Base-by-base conservation (phyloP, 164 flowering plant genomes). In the Chloranthus sessilifolius region DNA sequence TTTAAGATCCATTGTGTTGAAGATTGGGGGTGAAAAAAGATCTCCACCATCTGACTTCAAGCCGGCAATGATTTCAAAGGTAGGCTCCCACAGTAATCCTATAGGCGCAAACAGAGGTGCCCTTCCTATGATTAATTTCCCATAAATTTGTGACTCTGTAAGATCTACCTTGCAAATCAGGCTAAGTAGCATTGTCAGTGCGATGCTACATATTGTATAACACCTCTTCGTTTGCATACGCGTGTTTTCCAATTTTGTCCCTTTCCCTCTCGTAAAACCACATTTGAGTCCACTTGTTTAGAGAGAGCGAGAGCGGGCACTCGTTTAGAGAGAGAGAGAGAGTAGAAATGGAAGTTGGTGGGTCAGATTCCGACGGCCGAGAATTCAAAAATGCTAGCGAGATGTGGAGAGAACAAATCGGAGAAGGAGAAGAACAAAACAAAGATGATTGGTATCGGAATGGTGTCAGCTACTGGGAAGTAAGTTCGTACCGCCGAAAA, bases 401-500 rank as follows among this genome's bases (percentile, higher is more conserved):
- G 65, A 83, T 91, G 95, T 91, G 98, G 96, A 71, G 71, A 43
- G 85, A 83, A 47, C 71, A 81, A 43, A 61, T 81, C 43, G 94
- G 94, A 11, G 76, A 71, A 9, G 53, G 22, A 39, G 79, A 60
- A 28, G 78, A 80, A 25, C 27, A 40, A 3, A 50, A 54, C 11
- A 80, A 70, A 59, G 56, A 59, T 6, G 74, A 81, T 5, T 91
- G 98, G 98, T 91, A 91, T 63, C 64, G 57, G 7, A 54, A 77
- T 28, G 96, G 95, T 44, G 88, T 91, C 34, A 74, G 77, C 21
- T 88, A 88, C 54, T 91, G 98, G 98, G 63, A 91, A 66, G 96
- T 88, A 52, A 59, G 74, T 33, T 7, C 7, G 15, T 2, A 24
- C 17, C 16, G 7, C 22, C 9, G 4, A 9, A 16, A 4, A 3